Conservation (phyloP, 2,329 filamentous ascomycete species). For the Corniculantispora saksenae region DNA sequence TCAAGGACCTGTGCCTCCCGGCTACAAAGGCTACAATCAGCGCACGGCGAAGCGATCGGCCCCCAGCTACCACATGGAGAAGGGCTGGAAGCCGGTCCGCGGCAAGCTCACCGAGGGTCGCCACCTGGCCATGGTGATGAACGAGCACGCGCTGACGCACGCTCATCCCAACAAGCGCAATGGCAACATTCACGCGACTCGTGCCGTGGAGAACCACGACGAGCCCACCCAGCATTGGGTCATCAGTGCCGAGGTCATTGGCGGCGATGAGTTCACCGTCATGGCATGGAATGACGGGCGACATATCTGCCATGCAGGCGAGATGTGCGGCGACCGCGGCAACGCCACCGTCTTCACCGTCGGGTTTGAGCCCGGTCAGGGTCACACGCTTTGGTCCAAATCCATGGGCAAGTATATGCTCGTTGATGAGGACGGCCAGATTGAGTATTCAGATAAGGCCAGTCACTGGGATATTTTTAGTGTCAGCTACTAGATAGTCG, state of each 20-base stretch:
- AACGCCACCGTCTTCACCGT: not conserved
- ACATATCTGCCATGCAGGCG: not conserved
- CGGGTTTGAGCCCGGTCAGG: not conserved
- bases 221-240: not conserved
- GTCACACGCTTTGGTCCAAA: not conserved
- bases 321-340: not conserved
- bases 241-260: not conserved
- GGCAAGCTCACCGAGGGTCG: not conserved
- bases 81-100: not conserved
- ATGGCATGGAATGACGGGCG: not conserved
- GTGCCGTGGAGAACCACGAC: not conserved
- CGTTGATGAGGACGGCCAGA: not conserved
- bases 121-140: not conserved
- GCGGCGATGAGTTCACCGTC: not conserved
- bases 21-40: not conserved
- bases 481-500: not conserved
- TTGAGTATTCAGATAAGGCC: not conserved
- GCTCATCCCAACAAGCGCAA: not conserved
- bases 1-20: not conserved
- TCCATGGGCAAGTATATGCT: not conserved
- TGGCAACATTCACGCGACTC: not conserved
- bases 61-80: not conserved
- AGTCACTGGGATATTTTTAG: not conserved
- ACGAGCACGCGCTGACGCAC: not conserved
- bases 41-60: not conserved